Conservation (phyloP, 768 basidiomycete genomes). For the Serendipita vermifera region DNA sequence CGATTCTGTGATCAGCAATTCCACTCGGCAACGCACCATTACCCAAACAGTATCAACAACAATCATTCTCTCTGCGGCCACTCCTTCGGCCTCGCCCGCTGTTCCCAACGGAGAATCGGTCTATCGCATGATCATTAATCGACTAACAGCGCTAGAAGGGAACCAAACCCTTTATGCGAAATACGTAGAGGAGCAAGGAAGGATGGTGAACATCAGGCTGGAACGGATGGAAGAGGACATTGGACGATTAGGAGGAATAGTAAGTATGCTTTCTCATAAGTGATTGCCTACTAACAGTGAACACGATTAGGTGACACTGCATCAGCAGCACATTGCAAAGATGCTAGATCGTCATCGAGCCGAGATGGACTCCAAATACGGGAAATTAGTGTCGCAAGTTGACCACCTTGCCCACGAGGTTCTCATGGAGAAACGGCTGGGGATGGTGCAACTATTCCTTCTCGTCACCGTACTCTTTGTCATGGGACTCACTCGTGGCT, state of each 20-base stretch:
- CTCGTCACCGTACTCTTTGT: slow-evolving; percentile 75
- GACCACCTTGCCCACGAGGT: slow-evolving; percentile 76
- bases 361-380: slow-evolving; percentile 57
- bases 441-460: slow-evolving; percentile 76
- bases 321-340: slow-evolving; percentile 52
- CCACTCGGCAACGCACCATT: slow-evolving; percentile 18
- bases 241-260: slow-evolving; percentile 61
- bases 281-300: neutral
- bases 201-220: slow-evolving; percentile 60
- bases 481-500: slow-evolving; percentile 74
- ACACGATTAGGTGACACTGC: slow-evolving; percentile 20
- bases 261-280: slow-evolving; percentile 27
- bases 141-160: slow-evolving; percentile 67
- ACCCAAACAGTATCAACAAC: slow-evolving; percentile 9
- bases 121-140: slow-evolving; percentile 92
- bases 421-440: slow-evolving; percentile 74
- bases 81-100: slow-evolving; percentile 11
- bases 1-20: slow-evolving; percentile 15
- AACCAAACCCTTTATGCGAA: slow-evolving; percentile 74
- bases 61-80: slow-evolving; percentile 7
- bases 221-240: slow-evolving; percentile 64
- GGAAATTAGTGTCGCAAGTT: slow-evolving; percentile 53
- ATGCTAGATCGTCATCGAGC: slow-evolving; percentile 52
- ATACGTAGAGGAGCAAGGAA: slow-evolving; percentile 84
- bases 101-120: slow-evolving; percentile 67